These are phyloP conservation scores for Lipomyces kockii DNA, from an alignment of 805 yeast species.

Conservation along the genomic window DNA sequence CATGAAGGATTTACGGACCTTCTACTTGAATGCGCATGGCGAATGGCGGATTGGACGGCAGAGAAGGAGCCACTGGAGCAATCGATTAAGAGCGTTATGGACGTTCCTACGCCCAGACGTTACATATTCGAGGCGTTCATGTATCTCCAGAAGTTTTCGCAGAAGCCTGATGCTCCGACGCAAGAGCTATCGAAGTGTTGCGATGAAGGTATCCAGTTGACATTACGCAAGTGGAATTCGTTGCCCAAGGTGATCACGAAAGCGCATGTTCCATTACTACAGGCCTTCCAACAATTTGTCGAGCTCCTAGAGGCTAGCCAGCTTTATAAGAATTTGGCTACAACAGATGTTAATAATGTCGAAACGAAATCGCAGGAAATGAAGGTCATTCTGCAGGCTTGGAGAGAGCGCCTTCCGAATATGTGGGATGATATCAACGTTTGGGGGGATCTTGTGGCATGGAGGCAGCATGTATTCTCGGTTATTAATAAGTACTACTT, in stretches of 20 bases:
- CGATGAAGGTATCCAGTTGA: conserved; percentile 94
- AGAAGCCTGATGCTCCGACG: conserved; percentile 74
- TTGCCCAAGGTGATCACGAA: conserved; percentile 73
- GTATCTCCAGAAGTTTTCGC: conserved; percentile 90
- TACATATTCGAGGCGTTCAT: conserved; percentile 94
- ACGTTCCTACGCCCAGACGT: conserved; percentile 96
- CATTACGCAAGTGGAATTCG: conserved; percentile 90
- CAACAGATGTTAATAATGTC: conserved; percentile 89
- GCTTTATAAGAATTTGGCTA: conserved; percentile 81
- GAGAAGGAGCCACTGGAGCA: conserved; percentile 94
- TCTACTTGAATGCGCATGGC: conserved; percentile 98
- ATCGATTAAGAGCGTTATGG: conserved; percentile 94
- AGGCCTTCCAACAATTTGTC: conserved; percentile 95
- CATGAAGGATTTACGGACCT: conserved; percentile 98
- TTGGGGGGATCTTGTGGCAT: conserved; percentile 96
- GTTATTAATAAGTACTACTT: conserved; percentile 92
- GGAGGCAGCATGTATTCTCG: conserved; percentile 98
- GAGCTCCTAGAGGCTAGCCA: conserved; percentile 98
- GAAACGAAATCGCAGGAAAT: conserved; percentile 93
- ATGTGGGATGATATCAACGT: conserved; percentile 96
- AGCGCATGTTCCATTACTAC: conserved; percentile 88
- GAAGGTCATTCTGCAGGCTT: conserved; percentile 91
- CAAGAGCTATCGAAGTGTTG: conserved; percentile 84
- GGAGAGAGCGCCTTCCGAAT: conserved; percentile 97
- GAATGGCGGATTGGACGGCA: conserved; percentile 97